Evolutionary conservation across 345 rosid species (phyloP), one percentile per base, ranked within the genome.

Genomic region (Lenwebbia sp.): DNA sequence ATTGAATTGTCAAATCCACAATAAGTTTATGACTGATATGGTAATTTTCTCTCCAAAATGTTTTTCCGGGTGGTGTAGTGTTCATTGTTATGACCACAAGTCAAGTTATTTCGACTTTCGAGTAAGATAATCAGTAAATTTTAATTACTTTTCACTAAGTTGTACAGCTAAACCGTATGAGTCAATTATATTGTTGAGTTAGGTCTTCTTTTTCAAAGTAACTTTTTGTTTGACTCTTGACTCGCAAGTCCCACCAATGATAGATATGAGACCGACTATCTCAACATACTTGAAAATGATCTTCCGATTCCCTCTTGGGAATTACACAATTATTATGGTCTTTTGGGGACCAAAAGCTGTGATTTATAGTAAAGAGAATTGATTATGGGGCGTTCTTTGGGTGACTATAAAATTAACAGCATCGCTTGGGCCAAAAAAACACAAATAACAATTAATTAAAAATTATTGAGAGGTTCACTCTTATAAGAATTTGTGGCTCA

Each of bases 21-120:
- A 0, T 30, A 65, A 1, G 10, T 65, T 15, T 33, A 65, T 7
- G 12, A 6, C 0, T 14, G 5, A 30, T 3, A 2, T 15, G 0
- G 25, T 70, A 22, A 70, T 70, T 70, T 70, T 70, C 6, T 8
- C 44, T 17, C 11, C 25, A 17, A 65, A 30, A 62, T 4, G 2
- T 4, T 70, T 14, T 60, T n/a, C 19, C 19, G 0, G 13, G 44
- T 2, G 75, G 41, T 30, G 19, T 65, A 65, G 41, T 65, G 21
- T 30, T 65, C 2, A 30, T 21, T 19, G 6, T 2, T 33, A 22
- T 33, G 30, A 62, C 75, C 40, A 30, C 40, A 8, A 62, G 75
- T 62, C 75, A 30, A 70, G 44, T 19, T 37, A 33, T 33, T 17
- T 19, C 25, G 11, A 65, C 78, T 33, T 33, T 33, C 13, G 78